Percentiles rank a stretch among this genome's conserved stretches.
Evolutionary conservation across 805 yeast genomes (phyloP).

Genomic region (Osmozyma mogii): DNA sequence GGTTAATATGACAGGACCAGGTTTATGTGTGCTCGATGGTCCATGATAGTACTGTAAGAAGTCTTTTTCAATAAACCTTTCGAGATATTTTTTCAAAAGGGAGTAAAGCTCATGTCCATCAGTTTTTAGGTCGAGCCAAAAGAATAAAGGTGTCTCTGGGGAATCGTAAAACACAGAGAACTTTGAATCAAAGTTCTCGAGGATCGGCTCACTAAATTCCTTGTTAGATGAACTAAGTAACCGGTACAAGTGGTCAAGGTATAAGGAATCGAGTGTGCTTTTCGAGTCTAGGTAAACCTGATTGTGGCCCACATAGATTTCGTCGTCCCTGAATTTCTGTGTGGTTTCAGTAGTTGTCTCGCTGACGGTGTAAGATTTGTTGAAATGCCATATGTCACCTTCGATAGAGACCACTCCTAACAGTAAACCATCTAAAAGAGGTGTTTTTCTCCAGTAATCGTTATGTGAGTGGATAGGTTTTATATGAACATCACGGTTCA

Average conservation of each 20-base stretch:
- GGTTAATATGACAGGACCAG: conserved; percentile 55
- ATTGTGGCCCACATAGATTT: conserved; percentile 59
- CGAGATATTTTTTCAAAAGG: conserved; percentile 36
- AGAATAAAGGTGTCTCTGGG: conserved; percentile 44
- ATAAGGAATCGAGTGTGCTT: conserved; percentile 41
- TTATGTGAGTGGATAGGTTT: conserved; percentile 58
- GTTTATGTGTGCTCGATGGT: conserved; percentile 19
- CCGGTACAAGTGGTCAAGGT: conserved; percentile 43
- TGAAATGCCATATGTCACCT: conserved; percentile 56
- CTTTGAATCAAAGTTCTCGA: conserved; percentile 11
- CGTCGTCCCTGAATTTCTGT: conserved; percentile 12
- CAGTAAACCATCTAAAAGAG: conserved; percentile 50
- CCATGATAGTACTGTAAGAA: conserved; percentile 46
- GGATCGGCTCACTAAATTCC: conserved; percentile 9
- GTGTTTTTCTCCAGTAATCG: conserved; percentile 56
- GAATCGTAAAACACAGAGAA: conserved; percentile 34
- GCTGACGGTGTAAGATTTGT: conserved; percentile 21
- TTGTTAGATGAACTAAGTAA: conserved; percentile 45
- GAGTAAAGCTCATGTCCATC: conserved; percentile 43
- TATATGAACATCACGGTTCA: conserved; percentile 30
- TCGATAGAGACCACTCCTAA: conserved; percentile 54
- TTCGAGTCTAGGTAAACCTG: conserved; percentile 35
- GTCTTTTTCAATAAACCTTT: conserved; percentile 38
- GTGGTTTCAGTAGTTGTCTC: conserved; percentile 21
- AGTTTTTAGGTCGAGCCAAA: conserved; percentile 59